Base-by-base conservation (phyloP, 345 rosid genomes). In the Salix viminalis region DNA sequence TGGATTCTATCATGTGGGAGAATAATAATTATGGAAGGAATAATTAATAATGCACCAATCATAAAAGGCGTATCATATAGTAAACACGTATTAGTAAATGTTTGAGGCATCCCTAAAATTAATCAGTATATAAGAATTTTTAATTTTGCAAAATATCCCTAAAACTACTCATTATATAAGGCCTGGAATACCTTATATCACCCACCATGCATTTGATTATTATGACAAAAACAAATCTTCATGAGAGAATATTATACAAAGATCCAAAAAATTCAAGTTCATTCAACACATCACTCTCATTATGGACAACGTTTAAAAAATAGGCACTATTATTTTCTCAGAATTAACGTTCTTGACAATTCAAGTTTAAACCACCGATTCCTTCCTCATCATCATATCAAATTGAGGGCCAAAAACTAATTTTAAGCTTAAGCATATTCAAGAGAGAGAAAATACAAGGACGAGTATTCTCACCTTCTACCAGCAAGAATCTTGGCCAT, bases 401-500 rank as follows among this genome's bases (percentile, higher is more conserved):
- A 66, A 7, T 66, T 19, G n/a, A 16, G n/a, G 42, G 7, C 21
- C 69, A 34, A 18, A 9, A 36, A 18, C 8, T 18, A 32, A 68
- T 37, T 37, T 6, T 12, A 60, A n/a, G 7, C n/a, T 13, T 4
- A 46, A 12, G 23, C 30, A 58, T 7, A 24, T 36, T 30, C 39
- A 62, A 69, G 67, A 15, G 5, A 30, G 18, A 16, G 4, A 66
- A 52, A 65, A 72, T 26, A 62, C 58, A 72, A 48, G 44, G 58
- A 77, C 26, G 69, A 66, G 56, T 68, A 19, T 72, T 73, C 89
- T 90, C 79, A 96, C 99, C 99, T 96, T 88, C 94, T 83, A 71
- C 99, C 99, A 11, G 99, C 96, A 75, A 96, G 98, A 84, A 92
- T 92, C 88, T 92, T 96, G 79, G 98, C 99, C 99, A 96, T 96